A percentile compares a stretch with the other conserved stretches of the same genome.
Evolutionary conservation across 805 yeast genomes (phyloP).

Genomic region (Starmerella lactis-condensi): DNA sequence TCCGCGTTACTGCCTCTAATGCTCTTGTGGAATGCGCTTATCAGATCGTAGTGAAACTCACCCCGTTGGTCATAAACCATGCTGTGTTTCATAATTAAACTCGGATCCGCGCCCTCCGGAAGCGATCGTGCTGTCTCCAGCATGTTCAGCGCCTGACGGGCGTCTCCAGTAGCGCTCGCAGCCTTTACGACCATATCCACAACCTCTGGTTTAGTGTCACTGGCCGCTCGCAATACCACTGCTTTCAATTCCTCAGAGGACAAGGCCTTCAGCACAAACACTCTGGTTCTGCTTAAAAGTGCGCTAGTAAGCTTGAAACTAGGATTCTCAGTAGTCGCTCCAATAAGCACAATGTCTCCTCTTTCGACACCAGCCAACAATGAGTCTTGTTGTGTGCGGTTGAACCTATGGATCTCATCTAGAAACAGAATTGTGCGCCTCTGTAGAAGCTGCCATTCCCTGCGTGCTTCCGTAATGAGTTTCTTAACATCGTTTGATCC

Average conservation of each 20-base stretch:
- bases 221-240: constrained; percentile 43
- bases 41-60: constrained; percentile 85
- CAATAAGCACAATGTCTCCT: constrained; percentile 66
- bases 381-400: constrained; percentile 72
- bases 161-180: constrained; percentile 57
- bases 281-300: constrained; percentile 63
- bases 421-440: constrained; percentile 56
- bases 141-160: constrained; percentile 63
- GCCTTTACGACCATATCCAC: constrained; percentile 34
- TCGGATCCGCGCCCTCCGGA: constrained; percentile 19
- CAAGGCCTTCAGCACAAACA: constrained; percentile 48
- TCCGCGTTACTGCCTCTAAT: constrained; percentile 78
- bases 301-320: constrained; percentile 68
- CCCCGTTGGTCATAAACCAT: constrained; percentile 69
- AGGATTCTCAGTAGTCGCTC: constrained; percentile 97
- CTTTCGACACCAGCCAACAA: constrained; percentile 68
- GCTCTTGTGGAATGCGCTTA: constrained; percentile 87
- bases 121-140: constrained; percentile 36
- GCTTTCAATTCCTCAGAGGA: constrained; percentile 30
- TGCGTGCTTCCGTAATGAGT: constrained; percentile 35
- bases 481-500: constrained; percentile 48
- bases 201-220: constrained; percentile 31
- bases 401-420: constrained; percentile 85
- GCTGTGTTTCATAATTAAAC: constrained; percentile 28
- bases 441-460: constrained; percentile 30